Conservation (phyloP, 805 yeast species). For the Torulaspora delbrueckii region DNA sequence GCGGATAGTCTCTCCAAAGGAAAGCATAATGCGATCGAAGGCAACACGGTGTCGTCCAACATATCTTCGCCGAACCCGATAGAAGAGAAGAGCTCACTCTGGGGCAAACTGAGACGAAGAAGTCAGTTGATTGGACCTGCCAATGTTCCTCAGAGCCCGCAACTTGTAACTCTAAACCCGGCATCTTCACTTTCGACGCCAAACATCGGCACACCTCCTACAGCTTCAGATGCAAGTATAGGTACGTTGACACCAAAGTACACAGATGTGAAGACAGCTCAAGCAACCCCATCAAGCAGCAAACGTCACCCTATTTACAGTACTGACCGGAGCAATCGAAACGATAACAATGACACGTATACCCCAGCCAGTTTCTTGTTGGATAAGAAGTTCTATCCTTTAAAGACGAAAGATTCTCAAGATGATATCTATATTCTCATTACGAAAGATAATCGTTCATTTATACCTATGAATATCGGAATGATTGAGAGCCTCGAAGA, state of each 20-base stretch:
- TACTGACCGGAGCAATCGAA: background rate
- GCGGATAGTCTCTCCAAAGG: conserved; percentile 16
- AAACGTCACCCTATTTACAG: background rate
- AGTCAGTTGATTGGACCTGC: conserved; percentile 17
- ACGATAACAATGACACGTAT: background rate
- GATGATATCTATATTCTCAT: conserved; percentile 44
- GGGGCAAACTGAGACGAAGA: conserved; percentile 31
- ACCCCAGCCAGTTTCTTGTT: conserved; percentile 20
- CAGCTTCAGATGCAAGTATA: conserved; percentile 6
- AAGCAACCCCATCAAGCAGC: conserved; percentile 5
- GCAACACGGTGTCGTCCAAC: conserved; percentile 12
- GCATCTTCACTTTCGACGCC: conserved; percentile 1
- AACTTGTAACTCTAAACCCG: background rate
- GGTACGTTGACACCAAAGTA: conserved; percentile 7
- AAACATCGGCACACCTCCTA: background rate
- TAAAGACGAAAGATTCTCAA: conserved; percentile 7
- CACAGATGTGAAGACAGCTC: conserved; percentile 2
- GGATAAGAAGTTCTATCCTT: conserved; percentile 39
- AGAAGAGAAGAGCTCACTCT: conserved; percentile 27
- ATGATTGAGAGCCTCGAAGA: conserved; percentile 30
- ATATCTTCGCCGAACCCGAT: conserved; percentile 12
- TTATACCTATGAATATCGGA: conserved; percentile 45
- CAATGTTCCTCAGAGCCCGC: conserved; percentile 3
- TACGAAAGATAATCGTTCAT: conserved; percentile 58
- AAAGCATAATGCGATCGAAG: conserved; percentile 11